Evolutionary conservation across 1,284 basidiomycete genomes (phyloP).

Genomic region (Trametes pubescens): DNA sequence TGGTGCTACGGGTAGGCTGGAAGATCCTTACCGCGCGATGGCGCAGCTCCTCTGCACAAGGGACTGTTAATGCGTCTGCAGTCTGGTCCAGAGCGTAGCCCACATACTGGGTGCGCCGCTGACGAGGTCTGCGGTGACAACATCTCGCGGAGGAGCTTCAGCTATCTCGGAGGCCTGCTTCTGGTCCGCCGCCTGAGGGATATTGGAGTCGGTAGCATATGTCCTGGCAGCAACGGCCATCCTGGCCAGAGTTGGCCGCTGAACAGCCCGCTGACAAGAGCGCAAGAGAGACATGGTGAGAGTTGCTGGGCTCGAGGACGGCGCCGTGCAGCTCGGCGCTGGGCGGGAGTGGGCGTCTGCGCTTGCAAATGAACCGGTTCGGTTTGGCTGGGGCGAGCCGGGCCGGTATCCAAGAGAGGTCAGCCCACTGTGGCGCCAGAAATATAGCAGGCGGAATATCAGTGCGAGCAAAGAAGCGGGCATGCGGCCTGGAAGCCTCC

Average conservation of each 20-base stretch:
- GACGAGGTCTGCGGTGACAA: slow-evolving; percentile 77
- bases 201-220: slow-evolving; percentile 38
- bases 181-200: slow-evolving; percentile 34
- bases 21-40: slow-evolving; percentile 93
- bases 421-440: slow-evolving; percentile 4
- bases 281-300: slow-evolving; percentile 54
- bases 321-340: slow-evolving; percentile 8
- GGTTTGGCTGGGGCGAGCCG: background rate
- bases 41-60: slow-evolving; percentile 76
- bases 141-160: slow-evolving; percentile 53
- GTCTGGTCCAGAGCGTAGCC: background rate
- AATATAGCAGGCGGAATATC: slow-evolving; percentile 11
- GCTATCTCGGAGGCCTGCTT: slow-evolving; percentile 50
- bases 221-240: slow-evolving; percentile 32
- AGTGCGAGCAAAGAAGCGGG: slow-evolving; percentile 12
- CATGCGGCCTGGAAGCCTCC: slow-evolving; percentile 12
- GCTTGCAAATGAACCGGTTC: slow-evolving; percentile 28
- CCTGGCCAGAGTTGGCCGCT: slow-evolving; percentile 37
- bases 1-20: slow-evolving; percentile 93
- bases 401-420: slow-evolving; percentile 5
- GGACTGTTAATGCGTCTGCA: background rate
- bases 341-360: slow-evolving; percentile 13
- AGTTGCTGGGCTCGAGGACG: slow-evolving; percentile 21
- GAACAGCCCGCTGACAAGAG: slow-evolving; percentile 42
- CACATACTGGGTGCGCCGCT: slow-evolving; percentile 81